A percentile compares a stretch with the other conserved stretches of the same genome.
These are phyloP conservation scores for Termitomyces sp. DNA, from an alignment of 768 basidiomycete genomes.

Conservation along the genomic window DNA sequence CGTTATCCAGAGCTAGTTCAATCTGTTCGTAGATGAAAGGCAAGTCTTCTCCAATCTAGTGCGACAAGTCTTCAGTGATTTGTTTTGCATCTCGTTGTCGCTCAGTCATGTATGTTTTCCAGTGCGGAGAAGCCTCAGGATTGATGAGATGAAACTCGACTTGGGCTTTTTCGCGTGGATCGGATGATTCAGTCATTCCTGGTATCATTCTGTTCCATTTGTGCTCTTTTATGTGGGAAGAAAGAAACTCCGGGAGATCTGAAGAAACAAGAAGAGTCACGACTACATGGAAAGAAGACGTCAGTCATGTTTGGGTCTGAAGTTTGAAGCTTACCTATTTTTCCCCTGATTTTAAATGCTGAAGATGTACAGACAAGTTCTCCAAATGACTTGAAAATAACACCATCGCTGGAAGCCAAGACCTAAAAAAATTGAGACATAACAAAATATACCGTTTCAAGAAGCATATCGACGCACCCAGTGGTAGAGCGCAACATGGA, in stretches of 20 bases:
- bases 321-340: neutral
- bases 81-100: neutral
- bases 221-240: no score
- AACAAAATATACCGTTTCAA: neutral
- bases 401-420: conserved; percentile 2
- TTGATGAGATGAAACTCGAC: conserved; percentile 1
- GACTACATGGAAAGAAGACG: neutral
- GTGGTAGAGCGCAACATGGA: conserved; percentile 1
- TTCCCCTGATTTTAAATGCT: neutral
- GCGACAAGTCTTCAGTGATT: neutral
- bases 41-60: neutral
- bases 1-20: neutral
- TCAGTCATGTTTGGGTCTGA: neutral
- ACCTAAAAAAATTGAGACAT: neutral
- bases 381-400: neutral
- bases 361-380: neutral
- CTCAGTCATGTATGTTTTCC: neutral
- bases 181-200: no score
- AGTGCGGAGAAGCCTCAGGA: neutral
- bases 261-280: neutral
- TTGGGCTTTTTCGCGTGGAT: neutral
- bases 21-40: conserved; percentile 1
- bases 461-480: neutral
- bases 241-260: neutral
- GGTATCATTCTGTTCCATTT: neutral